Percentiles rank a stretch among this genome's conserved stretches.
These are phyloP conservation scores for Euryodendron excelsum DNA, from an alignment of 148 eudicot species.

Conservation along the genomic window DNA sequence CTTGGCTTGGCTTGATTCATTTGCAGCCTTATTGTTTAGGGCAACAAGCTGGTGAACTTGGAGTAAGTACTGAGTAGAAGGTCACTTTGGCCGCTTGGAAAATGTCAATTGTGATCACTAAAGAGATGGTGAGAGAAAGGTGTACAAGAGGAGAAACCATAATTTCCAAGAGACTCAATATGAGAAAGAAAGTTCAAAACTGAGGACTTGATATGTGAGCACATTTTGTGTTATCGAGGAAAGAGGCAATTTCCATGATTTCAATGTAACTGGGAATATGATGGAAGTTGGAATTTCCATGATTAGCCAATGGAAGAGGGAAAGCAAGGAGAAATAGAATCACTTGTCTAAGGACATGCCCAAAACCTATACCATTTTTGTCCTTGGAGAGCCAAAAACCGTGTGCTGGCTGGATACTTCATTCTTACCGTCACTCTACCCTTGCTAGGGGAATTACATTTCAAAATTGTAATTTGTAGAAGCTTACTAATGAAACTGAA, in stretches of 20 bases:
- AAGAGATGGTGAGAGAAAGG: not conserved
- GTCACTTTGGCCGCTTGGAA: no score
- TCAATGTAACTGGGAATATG: not conserved
- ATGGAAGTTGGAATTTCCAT: not conserved
- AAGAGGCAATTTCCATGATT: not conserved
- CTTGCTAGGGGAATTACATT: not conserved
- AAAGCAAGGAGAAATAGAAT: not conserved
- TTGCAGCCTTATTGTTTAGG: no score
- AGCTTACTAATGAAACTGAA: no score
- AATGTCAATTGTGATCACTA: not conserved
- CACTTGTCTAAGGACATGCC: not conserved
- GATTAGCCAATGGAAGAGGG: not conserved
- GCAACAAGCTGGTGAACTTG: no score
- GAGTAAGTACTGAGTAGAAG: no score
- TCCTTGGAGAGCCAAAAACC: not conserved
- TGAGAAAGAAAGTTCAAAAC: not conserved
- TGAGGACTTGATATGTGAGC: not conserved
- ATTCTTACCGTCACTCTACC: not conserved
- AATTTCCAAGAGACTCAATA: not conserved
- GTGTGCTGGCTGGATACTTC: not conserved
- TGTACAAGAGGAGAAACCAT: not conserved
- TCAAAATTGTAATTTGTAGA: not conserved
- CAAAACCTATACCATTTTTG: not conserved
- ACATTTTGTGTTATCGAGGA: not conserved
- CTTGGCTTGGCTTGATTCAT: no score